phyloP scores from a whole-genome alignment of 305 asterid genomes.

The Stenogyne calaminthoides region DNA sequence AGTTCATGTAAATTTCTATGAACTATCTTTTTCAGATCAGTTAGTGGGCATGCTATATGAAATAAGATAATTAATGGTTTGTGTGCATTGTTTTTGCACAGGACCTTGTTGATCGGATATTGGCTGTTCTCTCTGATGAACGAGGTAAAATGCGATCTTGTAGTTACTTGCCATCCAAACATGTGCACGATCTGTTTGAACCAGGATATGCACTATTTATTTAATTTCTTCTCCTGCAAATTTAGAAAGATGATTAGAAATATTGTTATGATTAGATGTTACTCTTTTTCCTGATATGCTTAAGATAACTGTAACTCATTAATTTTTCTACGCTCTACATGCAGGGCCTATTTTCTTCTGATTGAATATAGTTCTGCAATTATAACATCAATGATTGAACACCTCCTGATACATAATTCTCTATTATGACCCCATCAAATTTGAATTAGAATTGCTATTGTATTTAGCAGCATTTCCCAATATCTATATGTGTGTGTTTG shows the following conservation, averaged over 20 bases:
- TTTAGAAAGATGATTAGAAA: conserved; percentile 17
- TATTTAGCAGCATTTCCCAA: not conserved
- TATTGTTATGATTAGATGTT: conserved; percentile 9
- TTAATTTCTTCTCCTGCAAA: conserved; percentile 16
- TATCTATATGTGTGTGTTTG: not conserved
- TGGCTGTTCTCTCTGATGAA: conserved; percentile 74
- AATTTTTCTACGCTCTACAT: conserved; percentile 5
- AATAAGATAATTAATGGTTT: conserved; percentile 22
- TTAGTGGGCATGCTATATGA: conserved; percentile 7
- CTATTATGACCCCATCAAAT: not conserved
- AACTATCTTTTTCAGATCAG: conserved; percentile 7
- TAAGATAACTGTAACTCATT: conserved; percentile 8
- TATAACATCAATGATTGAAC: not conserved
- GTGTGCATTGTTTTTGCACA: conserved; percentile 36
- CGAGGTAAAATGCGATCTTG: conserved; percentile 54
- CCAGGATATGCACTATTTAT: conserved; percentile 2
- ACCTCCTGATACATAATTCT: not conserved
- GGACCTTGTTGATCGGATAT: conserved; percentile 97
- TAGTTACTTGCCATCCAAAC: conserved; percentile 24
- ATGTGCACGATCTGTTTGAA: not conserved
- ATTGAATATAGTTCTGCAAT: not conserved
- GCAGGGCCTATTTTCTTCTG: conserved; percentile 14
- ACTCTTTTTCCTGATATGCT: conserved; percentile 7
- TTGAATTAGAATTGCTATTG: not conserved
- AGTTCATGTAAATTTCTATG: not conserved